phyloP scores from a whole-genome alignment of 129 eudicot species.

The Saussurea involucrata region DNA sequence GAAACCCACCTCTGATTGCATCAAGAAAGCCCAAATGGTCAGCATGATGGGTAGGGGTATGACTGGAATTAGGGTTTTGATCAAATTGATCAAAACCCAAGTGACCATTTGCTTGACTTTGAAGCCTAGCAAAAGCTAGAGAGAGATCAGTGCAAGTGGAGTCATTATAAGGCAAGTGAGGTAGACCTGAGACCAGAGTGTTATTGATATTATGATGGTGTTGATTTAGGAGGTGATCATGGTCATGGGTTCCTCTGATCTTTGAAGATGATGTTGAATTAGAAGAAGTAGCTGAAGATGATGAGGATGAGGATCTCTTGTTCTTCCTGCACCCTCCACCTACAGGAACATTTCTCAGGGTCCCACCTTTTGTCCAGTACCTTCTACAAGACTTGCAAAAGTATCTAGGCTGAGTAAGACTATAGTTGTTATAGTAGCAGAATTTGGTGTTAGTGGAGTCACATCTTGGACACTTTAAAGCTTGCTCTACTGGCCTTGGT shows the following conservation, averaged over 20 bases:
- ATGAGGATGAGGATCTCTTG: conserved; percentile 32
- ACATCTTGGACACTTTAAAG: conserved; percentile 45
- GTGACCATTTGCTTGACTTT: conserved; percentile 25
- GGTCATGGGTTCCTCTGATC: conserved; percentile 19
- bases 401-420: conserved; percentile 48
- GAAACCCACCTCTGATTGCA: conserved; percentile 35
- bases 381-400: conserved; percentile 49
- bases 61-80: not conserved
- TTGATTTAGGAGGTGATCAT: conserved; percentile 23
- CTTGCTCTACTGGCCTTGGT: conserved; percentile 46
- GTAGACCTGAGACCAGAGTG: not conserved
- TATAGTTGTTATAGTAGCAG: conserved; percentile 52
- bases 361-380: conserved; percentile 54
- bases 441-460: conserved; percentile 49
- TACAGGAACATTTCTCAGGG: conserved; percentile 47
- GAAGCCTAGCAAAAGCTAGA: conserved; percentile 48
- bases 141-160: conserved; percentile 41
- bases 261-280: conserved; percentile 24
- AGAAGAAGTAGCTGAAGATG: conserved; percentile 19
- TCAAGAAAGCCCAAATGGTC: conserved; percentile 25
- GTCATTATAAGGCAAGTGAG: conserved; percentile 35
- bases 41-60: not conserved
- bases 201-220: conserved; percentile 16
- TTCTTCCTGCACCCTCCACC: conserved; percentile 54
- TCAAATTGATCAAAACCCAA: conserved; percentile 30